These are phyloP conservation scores for Colletotrichum navitas DNA, from an alignment of 2,329 filamentous ascomycete genomes.

Conservation along the genomic window DNA sequence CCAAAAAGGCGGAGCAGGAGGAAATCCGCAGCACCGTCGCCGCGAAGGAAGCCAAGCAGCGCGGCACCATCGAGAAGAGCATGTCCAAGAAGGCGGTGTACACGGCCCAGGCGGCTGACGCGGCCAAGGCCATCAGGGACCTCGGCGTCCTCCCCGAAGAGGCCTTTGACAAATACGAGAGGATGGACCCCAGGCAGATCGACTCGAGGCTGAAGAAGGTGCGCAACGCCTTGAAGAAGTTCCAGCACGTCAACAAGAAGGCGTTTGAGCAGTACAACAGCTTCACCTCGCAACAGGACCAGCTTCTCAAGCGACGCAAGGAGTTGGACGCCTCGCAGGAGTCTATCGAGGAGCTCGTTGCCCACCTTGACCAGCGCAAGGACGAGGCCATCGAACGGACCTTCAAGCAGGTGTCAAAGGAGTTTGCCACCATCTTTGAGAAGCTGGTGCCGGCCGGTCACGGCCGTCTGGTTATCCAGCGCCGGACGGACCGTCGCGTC, in stretches of 20 bases:
- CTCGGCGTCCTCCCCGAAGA: constrained; percentile 94
- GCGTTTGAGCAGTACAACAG: constrained; percentile 99
- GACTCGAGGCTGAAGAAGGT: constrained; percentile 85
- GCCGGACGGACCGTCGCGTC: constrained; percentile 79
- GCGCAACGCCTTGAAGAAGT: constrained; percentile 94
- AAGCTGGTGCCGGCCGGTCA: constrained; percentile 94
- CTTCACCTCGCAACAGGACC: constrained; percentile 93
- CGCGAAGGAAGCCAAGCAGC: constrained; percentile 82
- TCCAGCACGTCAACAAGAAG: constrained; percentile 99
- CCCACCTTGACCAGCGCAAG: constrained; percentile 92
- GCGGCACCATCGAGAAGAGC: constrained; percentile 92
- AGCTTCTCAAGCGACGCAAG: constrained; percentile 83
- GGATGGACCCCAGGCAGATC: constrained; percentile 80
- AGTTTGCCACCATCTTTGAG: constrained; percentile 94
- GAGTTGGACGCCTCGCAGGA: constrained; percentile 89
- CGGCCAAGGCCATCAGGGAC: constrained; percentile 89
- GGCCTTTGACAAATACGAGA: constrained; percentile 90
- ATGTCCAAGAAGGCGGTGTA: constrained; percentile 88
- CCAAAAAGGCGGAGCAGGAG: constrained; percentile 72
- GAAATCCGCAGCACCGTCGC: constrained; percentile 81
- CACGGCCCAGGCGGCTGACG: constrained; percentile 81
- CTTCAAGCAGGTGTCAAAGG: constrained; percentile 96
- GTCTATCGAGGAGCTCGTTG: constrained; percentile 92
- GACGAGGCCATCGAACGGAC: constrained; percentile 98
- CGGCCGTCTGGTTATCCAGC: constrained; percentile 91